These are phyloP conservation scores for Elsinoe ampelina DNA, from an alignment of 2,329 filamentous ascomycete species.

Conservation along the genomic window DNA sequence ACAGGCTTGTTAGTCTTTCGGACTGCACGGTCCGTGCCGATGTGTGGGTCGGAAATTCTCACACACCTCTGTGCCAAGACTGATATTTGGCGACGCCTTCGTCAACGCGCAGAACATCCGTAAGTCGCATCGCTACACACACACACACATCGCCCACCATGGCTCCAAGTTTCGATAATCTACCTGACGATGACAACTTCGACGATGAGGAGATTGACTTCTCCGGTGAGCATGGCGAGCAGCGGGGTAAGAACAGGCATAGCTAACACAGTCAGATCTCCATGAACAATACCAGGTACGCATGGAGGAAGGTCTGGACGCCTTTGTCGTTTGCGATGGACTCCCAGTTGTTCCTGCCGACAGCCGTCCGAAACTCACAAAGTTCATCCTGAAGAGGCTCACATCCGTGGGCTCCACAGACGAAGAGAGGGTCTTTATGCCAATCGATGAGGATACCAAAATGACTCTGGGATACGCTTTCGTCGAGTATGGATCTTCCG, in stretches of 20 bases:
- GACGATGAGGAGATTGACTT: slow-evolving; percentile 93
- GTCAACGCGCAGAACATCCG: background rate
- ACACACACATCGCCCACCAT: slow-evolving; percentile 46
- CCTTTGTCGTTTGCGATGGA: slow-evolving; percentile 93
- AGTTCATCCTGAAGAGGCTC: slow-evolving; percentile 91
- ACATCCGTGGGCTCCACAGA: slow-evolving; percentile 73
- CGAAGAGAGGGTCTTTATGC: slow-evolving; percentile 90
- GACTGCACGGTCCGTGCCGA: background rate
- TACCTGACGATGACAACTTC: slow-evolving; percentile 76
- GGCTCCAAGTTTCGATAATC: slow-evolving; percentile 86
- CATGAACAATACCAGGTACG: slow-evolving; percentile 92
- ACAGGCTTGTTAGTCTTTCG: background rate
- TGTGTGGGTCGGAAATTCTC: background rate
- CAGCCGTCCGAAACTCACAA: slow-evolving; percentile 86
- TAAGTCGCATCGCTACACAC: background rate
- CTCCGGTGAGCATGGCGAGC: slow-evolving; percentile 43
- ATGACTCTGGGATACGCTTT: slow-evolving; percentile 90
- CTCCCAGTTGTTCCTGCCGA: slow-evolving; percentile 82
- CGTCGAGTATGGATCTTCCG: slow-evolving; percentile 86
- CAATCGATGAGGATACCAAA: slow-evolving; percentile 67
- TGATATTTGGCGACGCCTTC: slow-evolving; percentile 2
- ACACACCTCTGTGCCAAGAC: background rate
- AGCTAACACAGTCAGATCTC: slow-evolving; percentile 51
- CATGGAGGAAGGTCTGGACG: slow-evolving; percentile 89
- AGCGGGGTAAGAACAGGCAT: background rate